Base-by-base conservation (phyloP, 768 basidiomycete species). In the Amyloporia xantha region DNA sequence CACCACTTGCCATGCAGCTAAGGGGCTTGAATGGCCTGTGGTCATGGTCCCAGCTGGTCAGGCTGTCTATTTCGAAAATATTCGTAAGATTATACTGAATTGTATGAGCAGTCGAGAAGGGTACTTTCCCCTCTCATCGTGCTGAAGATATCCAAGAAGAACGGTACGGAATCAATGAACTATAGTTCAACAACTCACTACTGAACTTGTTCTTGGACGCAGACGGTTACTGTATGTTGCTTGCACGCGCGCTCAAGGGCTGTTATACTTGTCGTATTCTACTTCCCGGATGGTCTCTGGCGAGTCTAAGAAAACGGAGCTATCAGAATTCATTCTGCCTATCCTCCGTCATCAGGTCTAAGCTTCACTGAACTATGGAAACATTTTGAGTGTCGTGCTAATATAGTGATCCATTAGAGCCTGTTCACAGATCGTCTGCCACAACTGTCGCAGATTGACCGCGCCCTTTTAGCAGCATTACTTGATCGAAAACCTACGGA, bases 1-100 rank as follows among this genome's bases (percentile, higher is more conserved):
- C 38, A 75, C 84, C 1, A 94, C 91, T 0, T 90, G 91, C 47
- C 91, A 95, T 67, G 79, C 89, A 27, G 90, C 91, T 0, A 95
- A 95, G 63, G 91, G 91, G 0, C 69, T 93, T 6, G 91, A 95
- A 64, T 95, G 91, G 90, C 90, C 91, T 1, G 85, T 92, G 1
- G 89, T 93, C 0, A 82, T 93, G 53, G 70, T 89, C 17, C 85
- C 86, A 20, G 78, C 83, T 12, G 81, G 84, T 84, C n/a, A n/a
- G n/a, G n/a, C n/a, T 59, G 52, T 62, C 46, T 21, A 9, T 17
- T 21, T 7, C 38, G 38, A n/a, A 6, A 39, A 39, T 15, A 33
- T 7, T 33, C 30, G 9, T 33, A 7, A 15, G 9, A 33, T 33
- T 7, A 33, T 33, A 15, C 30, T 33, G 45, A 52, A 28, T 38